Base-by-base conservation (phyloP, 2,329 filamentous ascomycete genomes). In the Pseudogymnoascus sp. region DNA sequence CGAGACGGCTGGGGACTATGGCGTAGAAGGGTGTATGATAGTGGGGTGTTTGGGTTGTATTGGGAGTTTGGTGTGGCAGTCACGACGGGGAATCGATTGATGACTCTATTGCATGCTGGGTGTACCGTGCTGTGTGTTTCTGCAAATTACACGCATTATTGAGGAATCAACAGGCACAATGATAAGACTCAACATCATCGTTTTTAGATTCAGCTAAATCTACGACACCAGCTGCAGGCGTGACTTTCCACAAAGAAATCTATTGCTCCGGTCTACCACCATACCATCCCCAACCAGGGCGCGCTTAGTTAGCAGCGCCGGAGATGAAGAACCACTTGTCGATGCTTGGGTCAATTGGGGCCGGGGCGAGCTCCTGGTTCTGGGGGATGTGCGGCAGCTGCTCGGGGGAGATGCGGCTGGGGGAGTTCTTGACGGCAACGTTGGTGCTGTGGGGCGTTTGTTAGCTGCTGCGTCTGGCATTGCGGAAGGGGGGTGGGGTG, bases 311-410 rank as follows among this genome's bases (percentile, higher is more conserved):
- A 72, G 92, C 91, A 75, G 95, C 95, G 79, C 95, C 95, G 77
- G 92, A 96, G 80, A 99, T 99, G 87, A 97, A 99, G 89, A 99
- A 99, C 95, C 95, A 99, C 88, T 99, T 99, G 87, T 99, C 95
- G 75, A 97, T 96, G 79, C 88, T 96, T 76, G 87, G 85, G 76
- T 99, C 95, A 72, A 99, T 96, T 74, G 93, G 93, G 69, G 88
- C 93, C 65, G 95, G 87, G 63, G 84, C 77, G 64, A 96, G 82
- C 74, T 96, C 88, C 85, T 97, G 84, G 79, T 90, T 82, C 68
- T 84, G 75, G 65, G 92, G 91, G 70, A 99, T 87, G 74, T 86
- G 87, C 68, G 88, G 86, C 67, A 96, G 83, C 78, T 89, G 83
- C 73, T 83, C 81, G 68, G 85, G 78, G 68, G 86, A 82, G 73